Percentiles rank a stretch among this genome's conserved stretches.
Conservation (phyloP, 2,329 filamentous ascomycete genomes). For the Lecanosticta acicola region DNA sequence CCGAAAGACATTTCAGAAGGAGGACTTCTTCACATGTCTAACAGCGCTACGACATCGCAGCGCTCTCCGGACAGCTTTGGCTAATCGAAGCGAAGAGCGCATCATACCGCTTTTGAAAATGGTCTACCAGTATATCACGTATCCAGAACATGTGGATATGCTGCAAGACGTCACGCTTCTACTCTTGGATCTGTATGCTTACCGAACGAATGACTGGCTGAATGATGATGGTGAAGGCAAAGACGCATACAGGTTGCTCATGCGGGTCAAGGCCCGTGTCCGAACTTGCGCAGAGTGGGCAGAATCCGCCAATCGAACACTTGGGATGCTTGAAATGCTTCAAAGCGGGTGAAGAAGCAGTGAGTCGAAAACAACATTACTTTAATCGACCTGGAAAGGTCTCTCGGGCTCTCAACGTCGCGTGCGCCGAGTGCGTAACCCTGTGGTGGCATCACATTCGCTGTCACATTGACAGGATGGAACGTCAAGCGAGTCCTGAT, state of each 20-base stretch:
- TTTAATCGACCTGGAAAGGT: no score
- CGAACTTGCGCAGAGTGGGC: slow-evolving; percentile 73
- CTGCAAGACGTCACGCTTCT: slow-evolving; percentile 79
- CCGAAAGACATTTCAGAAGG: slow-evolving; percentile 22
- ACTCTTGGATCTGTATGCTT: slow-evolving; percentile 80
- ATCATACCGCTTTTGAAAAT: slow-evolving; percentile 79
- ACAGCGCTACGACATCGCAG: slow-evolving; percentile 82
- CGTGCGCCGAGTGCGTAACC: no score
- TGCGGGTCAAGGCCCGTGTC: slow-evolving; percentile 64
- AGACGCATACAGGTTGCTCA: slow-evolving; percentile 54
- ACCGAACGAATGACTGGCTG: slow-evolving; percentile 56
- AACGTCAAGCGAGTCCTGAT: no score
- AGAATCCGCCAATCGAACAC: slow-evolving; percentile 73
- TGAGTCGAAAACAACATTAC: no score
- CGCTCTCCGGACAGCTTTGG: slow-evolving; percentile 73
- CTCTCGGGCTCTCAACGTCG: no score
- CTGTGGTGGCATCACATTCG: no score
- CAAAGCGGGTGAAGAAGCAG: slow-evolving; percentile 49
- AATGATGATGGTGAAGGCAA: slow-evolving; percentile 26
- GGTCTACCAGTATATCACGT: slow-evolving; percentile 72
- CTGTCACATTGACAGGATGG: no score
- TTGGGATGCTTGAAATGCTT: slow-evolving; percentile 81
- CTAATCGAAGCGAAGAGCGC: slow-evolving; percentile 71
- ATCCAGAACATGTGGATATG: slow-evolving; percentile 73
- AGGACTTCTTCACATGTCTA: slow-evolving; percentile 64